phyloP scores from a whole-genome alignment of 2,329 filamentous ascomycete genomes.

The Bipolaris sorokiniana region DNA sequence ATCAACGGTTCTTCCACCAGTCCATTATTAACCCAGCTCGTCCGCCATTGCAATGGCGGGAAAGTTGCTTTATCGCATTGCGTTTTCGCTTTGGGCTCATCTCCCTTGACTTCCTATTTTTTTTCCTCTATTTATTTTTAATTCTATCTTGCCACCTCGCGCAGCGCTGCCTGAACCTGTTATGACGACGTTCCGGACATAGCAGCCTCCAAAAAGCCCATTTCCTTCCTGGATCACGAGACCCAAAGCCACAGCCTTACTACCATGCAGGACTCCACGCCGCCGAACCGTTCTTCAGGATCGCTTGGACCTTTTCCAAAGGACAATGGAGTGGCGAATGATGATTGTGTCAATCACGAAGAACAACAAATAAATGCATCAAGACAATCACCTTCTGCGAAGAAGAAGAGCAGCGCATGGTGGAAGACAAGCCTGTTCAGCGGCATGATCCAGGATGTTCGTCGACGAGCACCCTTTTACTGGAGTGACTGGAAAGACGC shows the following conservation, averaged over 20 bases:
- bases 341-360: conserved; percentile 21
- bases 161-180: background rate
- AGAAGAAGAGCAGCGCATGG: conserved; percentile 58
- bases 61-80: background rate
- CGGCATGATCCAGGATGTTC: conserved; percentile 80
- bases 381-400: conserved; percentile 19
- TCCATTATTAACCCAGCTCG: conserved; percentile 10
- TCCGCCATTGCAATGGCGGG: conserved; percentile 1
- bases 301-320: conserved; percentile 18
- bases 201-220: conserved; percentile 28
- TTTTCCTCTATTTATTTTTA: background rate
- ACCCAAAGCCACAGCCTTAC: conserved; percentile 24
- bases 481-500: conserved; percentile 83
- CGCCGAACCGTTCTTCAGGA: conserved; percentile 30
- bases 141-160: background rate
- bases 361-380: conserved; percentile 21
- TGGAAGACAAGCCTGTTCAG: conserved; percentile 77
- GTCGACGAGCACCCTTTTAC: conserved; percentile 77
- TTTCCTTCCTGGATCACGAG: conserved; percentile 13
- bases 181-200: conserved; percentile 21
- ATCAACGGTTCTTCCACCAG: conserved; percentile 12
- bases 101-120: background rate
- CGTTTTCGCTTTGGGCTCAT: background rate
- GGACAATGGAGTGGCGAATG: conserved; percentile 2
- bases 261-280: conserved; percentile 23